Conservation (phyloP, 192 early-diverging fungal genomes). For the Rhizoclosmatium sp. region DNA sequence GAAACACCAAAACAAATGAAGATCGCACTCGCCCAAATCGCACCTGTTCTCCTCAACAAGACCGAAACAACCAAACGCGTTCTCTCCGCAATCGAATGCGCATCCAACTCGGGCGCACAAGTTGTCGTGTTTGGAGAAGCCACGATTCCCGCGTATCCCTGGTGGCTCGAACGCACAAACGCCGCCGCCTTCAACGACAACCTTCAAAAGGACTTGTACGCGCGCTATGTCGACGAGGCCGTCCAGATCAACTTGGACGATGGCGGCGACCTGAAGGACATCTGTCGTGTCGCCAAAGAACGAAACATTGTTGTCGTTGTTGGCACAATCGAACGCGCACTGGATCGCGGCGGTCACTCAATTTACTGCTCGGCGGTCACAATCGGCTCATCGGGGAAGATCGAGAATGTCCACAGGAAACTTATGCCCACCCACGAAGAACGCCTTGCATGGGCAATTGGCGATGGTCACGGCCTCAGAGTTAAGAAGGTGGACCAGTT, state of each 20-base stretch:
- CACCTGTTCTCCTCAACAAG: conserved; percentile 28
- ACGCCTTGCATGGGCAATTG: conserved; percentile 28
- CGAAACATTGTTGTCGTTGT: background rate
- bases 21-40: conserved; percentile 19
- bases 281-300: background rate
- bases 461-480: conserved; percentile 22
- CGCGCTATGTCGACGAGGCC: conserved; percentile 13
- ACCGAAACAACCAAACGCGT: conserved; percentile 9
- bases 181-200: conserved; percentile 1
- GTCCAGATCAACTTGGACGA: background rate
- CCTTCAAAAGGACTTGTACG: conserved; percentile 2
- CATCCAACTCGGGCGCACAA: conserved; percentile 1
- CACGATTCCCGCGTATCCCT: conserved; percentile 31
- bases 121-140: conserved; percentile 32
- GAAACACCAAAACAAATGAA: conserved; percentile 28
- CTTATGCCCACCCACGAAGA: conserved; percentile 28
- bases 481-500: background rate
- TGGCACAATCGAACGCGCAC: conserved; percentile 20
- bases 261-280: background rate
- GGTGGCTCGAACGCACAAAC: conserved; percentile 28
- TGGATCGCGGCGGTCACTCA: conserved; percentile 3
- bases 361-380: conserved; percentile 35
- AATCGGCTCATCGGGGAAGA: background rate
- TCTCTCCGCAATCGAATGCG: background rate
- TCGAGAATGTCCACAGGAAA: conserved; percentile 26